Percentiles rank a stretch among this genome's conserved stretches.
phyloP scores from a whole-genome alignment of 805 yeast genomes.

The Myxozyma sirexii region DNA sequence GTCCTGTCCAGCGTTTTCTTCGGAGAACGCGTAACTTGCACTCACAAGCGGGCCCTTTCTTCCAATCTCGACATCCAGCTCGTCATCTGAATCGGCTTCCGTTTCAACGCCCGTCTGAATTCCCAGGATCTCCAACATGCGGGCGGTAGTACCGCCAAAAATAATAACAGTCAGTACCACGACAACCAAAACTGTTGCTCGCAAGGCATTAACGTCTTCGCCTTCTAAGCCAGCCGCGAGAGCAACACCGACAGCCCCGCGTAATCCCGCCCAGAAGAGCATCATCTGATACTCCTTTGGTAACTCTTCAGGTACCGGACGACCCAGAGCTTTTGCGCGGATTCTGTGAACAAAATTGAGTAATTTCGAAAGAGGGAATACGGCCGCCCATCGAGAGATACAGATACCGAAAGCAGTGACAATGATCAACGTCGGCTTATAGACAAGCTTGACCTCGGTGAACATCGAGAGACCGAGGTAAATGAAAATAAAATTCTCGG shows the following conservation, averaged over 20 bases:
- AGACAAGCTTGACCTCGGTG: conserved; percentile 93
- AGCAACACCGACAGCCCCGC: conserved; percentile 99
- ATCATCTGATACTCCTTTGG: conserved; percentile 96
- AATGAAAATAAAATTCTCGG: conserved; percentile 95
- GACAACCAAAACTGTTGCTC: conserved; percentile 96
- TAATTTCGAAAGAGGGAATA: conserved; percentile 85
- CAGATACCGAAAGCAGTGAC: conserved; percentile 86
- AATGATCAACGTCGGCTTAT: conserved; percentile 89
- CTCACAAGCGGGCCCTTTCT: background rate
- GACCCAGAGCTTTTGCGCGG: conserved; percentile 47
- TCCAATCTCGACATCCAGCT: conserved; percentile 14
- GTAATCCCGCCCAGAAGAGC: conserved; percentile 98
- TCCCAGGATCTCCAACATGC: conserved; percentile 93
- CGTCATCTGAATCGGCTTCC: conserved; percentile 58
- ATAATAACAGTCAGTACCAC: conserved; percentile 94
- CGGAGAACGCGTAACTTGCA: background rate
- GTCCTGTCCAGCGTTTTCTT: background rate
- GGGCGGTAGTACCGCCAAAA: conserved; percentile 98
- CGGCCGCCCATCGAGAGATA: conserved; percentile 95
- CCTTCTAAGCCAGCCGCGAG: conserved; percentile 97
- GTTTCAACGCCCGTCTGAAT: conserved; percentile 89
- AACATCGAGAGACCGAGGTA: conserved; percentile 91
- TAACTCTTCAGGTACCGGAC: conserved; percentile 73
- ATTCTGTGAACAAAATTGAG: conserved; percentile 77
- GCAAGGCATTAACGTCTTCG: conserved; percentile 79